Base-by-base conservation (phyloP, 345 rosid species). In the Syzygium aqueum region DNA sequence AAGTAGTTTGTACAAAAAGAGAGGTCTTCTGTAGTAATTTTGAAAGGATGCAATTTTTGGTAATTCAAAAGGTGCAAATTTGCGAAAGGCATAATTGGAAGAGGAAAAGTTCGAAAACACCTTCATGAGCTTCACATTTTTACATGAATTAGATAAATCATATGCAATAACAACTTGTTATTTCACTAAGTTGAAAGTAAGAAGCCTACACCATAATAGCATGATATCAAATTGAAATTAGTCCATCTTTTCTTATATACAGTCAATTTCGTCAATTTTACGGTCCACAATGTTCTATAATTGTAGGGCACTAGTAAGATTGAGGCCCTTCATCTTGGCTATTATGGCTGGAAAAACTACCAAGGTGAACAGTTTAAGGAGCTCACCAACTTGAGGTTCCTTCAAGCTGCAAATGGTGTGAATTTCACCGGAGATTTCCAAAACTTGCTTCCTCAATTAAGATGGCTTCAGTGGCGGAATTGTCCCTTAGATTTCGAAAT, bases 321-420 rank as follows among this genome's bases (percentile, higher is more conserved):
- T 28, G 77, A 65, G 22, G 77, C 43, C 21, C 22, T 65, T 28
- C 0, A 0, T 65, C 43, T 30, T 28, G 1, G 0, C 77, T 2
- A 28, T 21, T 8, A 22, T 22, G 9, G 11, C 22, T 2, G 0
- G 5, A 21, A 54, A 63, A 15, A 11, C 15, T 63, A 14, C 5
- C 30, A 1, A 63, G 40, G 10, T 8, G 11, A 65, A 65, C 77
- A 65, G 3, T 65, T 65, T 30, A 0, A 30, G 1, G 5, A 65
- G 3, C 6, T 65, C 11, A 65, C 77, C 2, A 1, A 65, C 11
- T 65, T 65, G 43, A 65, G 77, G 23, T 65, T 30, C 77, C 43
- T 65, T 30, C 61, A 0, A 7, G 3, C 6, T 43, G 0, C n/a
- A n/a, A n/a, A 0, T 0, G 0, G 0, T 16, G 0, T 2, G 0